phyloP scores from a whole-genome alignment of 495 filamentous ascomycete genomes.

The Tuber indicum region DNA sequence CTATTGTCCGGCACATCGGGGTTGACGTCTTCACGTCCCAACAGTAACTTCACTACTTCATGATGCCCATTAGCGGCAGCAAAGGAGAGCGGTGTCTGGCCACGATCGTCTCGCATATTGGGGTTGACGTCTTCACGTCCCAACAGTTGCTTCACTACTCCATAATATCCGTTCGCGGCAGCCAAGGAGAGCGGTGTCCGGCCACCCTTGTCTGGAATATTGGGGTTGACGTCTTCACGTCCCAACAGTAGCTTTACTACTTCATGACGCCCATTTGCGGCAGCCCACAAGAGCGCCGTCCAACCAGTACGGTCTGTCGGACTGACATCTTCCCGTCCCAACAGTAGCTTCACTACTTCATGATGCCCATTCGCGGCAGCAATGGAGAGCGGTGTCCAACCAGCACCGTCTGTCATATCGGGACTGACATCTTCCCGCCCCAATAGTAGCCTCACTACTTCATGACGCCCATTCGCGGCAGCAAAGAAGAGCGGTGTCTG shows the following conservation, averaged over 20 bases:
- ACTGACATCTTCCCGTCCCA: background rate
- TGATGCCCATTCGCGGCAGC: background rate
- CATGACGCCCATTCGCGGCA: background rate
- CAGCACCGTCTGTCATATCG: background rate
- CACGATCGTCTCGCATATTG: no score
- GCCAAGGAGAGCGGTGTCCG: background rate
- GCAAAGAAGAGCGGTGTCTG: background rate
- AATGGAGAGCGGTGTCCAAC: background rate
- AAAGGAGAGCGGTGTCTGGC: no score
- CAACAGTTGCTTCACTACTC: no score
- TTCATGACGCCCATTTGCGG: background rate
- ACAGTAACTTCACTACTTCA: no score
- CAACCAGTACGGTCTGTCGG: background rate
- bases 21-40: no score
- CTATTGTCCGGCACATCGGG: no score
- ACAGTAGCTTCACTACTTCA: background rate
- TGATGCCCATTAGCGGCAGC: no score
- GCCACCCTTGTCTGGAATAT: background rate
- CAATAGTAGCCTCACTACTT: background rate
- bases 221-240: background rate
- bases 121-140: no score
- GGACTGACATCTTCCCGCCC: background rate
- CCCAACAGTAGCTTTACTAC: background rate
- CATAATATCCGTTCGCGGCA: no score
- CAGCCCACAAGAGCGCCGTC: background rate